Evolutionary conservation across 2,329 filamentous ascomycete genomes (phyloP), one percentile per base, ranked within the genome.

Genomic region (Botrytis sinoallii): DNA sequence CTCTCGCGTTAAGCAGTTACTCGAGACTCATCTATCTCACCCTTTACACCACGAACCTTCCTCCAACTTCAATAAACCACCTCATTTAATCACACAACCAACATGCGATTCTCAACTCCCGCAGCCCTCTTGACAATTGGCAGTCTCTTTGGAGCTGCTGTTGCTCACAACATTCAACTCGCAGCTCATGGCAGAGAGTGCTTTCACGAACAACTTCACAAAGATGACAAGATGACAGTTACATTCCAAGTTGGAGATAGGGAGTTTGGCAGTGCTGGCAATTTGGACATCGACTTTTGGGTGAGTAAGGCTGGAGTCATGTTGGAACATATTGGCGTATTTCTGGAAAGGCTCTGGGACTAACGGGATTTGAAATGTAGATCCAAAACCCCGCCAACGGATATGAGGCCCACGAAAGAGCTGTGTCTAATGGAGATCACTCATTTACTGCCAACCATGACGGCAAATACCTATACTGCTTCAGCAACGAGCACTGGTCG

Each of bases 401-500:
- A 81, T 92, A 94, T 85, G 91, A 96, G 82, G 88, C 93, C 80
- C 92, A 93, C 84, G 90, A 97, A 82, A 92, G 92, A 83, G 87
- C 89, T 75, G 89, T 96, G 74, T 95, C 95, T 76, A 95, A 93
- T 79, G 96, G 96, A 82, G 95, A 98, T 84, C 94, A 97, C 86
- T 93, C 93, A 74, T 98, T 99, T 85, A 92, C 90, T 57, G 95
- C 96, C 70, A 86, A 88, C 79, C 85, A 90, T 81, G 95, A 99
- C 83, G 96, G 96, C 77, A 94, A 93, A 85, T 98, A 93, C 86
- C 86, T 89, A 74, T 99, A 99, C 90, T 99, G 96, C 90, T 99
- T 99, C 86, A 97, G 96, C 85, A 99, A 99, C 85, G 95, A 98
- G 87, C 92, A 96, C 83, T 99, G 95, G 94, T 93, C 93, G 74